Percentiles rank a stretch among this genome's conserved stretches.
phyloP scores from a whole-genome alignment of 1,284 basidiomycete genomes.

The Uromyces viciae-fabae region DNA sequence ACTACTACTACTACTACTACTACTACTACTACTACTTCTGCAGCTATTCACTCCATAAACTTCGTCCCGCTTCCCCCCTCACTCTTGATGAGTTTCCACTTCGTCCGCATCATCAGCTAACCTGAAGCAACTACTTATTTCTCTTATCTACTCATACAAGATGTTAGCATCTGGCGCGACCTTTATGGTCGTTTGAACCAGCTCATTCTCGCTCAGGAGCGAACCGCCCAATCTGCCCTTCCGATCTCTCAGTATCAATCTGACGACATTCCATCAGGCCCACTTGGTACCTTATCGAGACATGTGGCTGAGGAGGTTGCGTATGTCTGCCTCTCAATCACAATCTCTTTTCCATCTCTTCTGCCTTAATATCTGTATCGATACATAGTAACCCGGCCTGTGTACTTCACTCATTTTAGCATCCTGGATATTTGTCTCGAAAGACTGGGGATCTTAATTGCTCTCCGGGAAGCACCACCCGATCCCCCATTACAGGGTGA shows the following conservation, averaged over 20 bases:
- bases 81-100: neutral
- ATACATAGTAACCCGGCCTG: neutral
- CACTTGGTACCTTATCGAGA: neutral
- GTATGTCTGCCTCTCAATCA: conserved; percentile 6
- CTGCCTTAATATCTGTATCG: neutral
- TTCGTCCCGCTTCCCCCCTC: neutral
- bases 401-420: neutral
- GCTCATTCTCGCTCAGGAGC: conserved; percentile 20
- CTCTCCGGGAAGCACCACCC: conserved; percentile 35
- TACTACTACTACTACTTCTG: too few relatives aligned
- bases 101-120: neutral
- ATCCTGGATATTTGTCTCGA: conserved; percentile 36
- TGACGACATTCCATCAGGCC: neutral
- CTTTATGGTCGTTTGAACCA: conserved; percentile 28
- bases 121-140: too few relatives aligned
- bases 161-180: conserved; percentile 40
- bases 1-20: too few relatives aligned
- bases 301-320: conserved; percentile 10
- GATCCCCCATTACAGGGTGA: conserved; percentile 30
- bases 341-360: neutral
- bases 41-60: too few relatives aligned
- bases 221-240: conserved; percentile 21
- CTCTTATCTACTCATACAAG: neutral
- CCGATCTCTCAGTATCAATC: neutral
- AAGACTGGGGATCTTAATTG: conserved; percentile 38